Percentiles rank a stretch among this genome's conserved stretches.
These are phyloP conservation scores for Cystobasidium ongulense DNA, from an alignment of 768 basidiomycete genomes.

Conservation along the genomic window DNA sequence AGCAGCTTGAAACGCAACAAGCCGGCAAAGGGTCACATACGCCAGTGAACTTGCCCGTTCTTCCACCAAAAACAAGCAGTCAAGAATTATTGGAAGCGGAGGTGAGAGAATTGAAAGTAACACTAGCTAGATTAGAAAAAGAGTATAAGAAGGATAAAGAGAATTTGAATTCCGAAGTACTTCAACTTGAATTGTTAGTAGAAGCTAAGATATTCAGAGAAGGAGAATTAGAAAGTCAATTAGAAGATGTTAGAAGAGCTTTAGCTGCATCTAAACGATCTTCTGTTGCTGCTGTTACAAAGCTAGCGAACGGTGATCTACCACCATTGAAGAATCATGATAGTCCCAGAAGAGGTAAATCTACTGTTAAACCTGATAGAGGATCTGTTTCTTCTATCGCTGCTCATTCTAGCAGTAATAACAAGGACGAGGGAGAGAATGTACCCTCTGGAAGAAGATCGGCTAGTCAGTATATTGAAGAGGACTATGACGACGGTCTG, in stretches of 20 bases:
- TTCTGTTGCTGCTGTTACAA: neutral
- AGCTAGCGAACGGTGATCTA: conserved; percentile 50
- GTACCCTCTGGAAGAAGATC: neutral
- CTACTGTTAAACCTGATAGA: conserved; percentile 34
- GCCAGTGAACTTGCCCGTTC: neutral
- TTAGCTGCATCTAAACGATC: neutral
- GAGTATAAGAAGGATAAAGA: conserved; percentile 54
- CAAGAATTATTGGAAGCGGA: conserved; percentile 49
- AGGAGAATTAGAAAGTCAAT: conserved; percentile 78
- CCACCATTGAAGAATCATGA: conserved; percentile 46
- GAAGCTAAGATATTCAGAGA: conserved; percentile 92
- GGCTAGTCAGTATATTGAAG: conserved; percentile 15
- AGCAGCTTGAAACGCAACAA: conserved; percentile 1
- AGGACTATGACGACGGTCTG: conserved; percentile 40
- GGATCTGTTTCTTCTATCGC: conserved; percentile 38
- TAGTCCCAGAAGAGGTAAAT: conserved; percentile 17
- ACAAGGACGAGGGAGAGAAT: neutral
- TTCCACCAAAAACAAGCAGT: neutral
- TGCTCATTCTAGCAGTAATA: conserved; percentile 45
- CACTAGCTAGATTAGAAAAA: conserved; percentile 40
- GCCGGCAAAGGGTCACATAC: neutral
- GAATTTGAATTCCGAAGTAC: conserved; percentile 71
- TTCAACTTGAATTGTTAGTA: conserved; percentile 83
- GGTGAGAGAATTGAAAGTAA: conserved; percentile 43
- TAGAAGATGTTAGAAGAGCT: conserved; percentile 18